Conservation (phyloP, 2,329 filamentous ascomycete genomes). For the Stachybotrys echinatus region DNA sequence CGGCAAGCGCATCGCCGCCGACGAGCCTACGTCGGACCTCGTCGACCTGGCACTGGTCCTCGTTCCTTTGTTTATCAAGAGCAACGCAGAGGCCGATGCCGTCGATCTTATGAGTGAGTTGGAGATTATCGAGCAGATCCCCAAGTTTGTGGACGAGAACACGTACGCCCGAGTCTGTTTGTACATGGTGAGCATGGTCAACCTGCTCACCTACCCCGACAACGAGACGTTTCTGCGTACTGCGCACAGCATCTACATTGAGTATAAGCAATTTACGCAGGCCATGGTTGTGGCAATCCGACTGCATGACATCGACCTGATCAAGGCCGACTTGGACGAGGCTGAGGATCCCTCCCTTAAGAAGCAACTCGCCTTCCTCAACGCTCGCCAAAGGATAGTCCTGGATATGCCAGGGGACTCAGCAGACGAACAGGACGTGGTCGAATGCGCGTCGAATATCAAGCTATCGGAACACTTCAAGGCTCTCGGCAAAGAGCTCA, state of each 20-base stretch:
- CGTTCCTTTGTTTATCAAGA: slow-evolving; percentile 91
- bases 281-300: slow-evolving; percentile 93
- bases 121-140: slow-evolving; percentile 91
- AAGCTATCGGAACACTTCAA: slow-evolving; percentile 91
- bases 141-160: slow-evolving; percentile 85
- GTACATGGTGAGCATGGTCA: slow-evolving; percentile 99
- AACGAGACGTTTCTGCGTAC: slow-evolving; percentile 93
- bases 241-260: slow-evolving; percentile 87
- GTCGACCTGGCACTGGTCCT: slow-evolving; percentile 78
- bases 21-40: slow-evolving; percentile 78
- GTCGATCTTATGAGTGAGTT: slow-evolving; percentile 96
- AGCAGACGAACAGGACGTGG: slow-evolving; percentile 68
- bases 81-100: slow-evolving; percentile 96
- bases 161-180: slow-evolving; percentile 90
- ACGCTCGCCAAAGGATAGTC: slow-evolving; percentile 85
- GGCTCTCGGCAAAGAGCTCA: slow-evolving; percentile 87
- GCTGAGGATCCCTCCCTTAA: slow-evolving; percentile 77
- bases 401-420: slow-evolving; percentile 62
- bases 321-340: slow-evolving; percentile 74
- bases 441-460: slow-evolving; percentile 81
- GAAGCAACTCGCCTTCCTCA: slow-evolving; percentile 91
- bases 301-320: slow-evolving; percentile 80
- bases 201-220: slow-evolving; percentile 93
- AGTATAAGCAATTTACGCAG: slow-evolving; percentile 88
- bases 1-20: slow-evolving; percentile 77